phyloP scores from a whole-genome alignment of 192 early-diverging fungal species.

The Ramicandelaber brevisporus region DNA sequence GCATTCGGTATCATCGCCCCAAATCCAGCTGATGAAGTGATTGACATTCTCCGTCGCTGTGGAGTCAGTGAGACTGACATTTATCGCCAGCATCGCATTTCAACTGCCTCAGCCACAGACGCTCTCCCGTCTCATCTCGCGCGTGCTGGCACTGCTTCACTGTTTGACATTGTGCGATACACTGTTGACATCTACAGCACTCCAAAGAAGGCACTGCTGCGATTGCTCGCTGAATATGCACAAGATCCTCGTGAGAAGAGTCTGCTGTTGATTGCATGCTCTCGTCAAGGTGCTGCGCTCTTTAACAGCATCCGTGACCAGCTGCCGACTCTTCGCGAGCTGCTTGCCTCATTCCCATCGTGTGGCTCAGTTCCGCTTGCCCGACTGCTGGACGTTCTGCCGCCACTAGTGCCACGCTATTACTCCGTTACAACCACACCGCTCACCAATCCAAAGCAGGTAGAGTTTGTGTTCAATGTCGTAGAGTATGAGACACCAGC shows the following conservation, averaged over 20 bases:
- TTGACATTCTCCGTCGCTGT: not conserved
- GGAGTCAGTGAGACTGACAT: too few relatives aligned
- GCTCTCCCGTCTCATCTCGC: constrained; percentile 25
- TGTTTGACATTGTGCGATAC: constrained; percentile 42
- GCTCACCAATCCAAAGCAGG: constrained; percentile 11
- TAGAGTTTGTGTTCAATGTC: constrained; percentile 73
- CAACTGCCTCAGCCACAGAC: too few relatives aligned
- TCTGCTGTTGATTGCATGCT: constrained; percentile 50
- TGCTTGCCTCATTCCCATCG: constrained; percentile 56
- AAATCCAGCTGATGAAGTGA: constrained; percentile 12
- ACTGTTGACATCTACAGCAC: constrained; percentile 42
- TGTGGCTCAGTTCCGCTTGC: constrained; percentile 29
- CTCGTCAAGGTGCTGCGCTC: constrained; percentile 35
- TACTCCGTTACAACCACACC: constrained; percentile 68
- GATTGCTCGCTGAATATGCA: constrained; percentile 59
- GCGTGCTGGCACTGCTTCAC: constrained; percentile 12
- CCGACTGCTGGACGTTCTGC: constrained; percentile 50
- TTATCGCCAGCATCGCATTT: too few relatives aligned
- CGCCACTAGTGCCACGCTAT: constrained; percentile 57
- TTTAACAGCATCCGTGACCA: constrained; percentile 44
- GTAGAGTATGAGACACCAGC: constrained; percentile 31
- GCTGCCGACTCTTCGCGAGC: constrained; percentile 47
- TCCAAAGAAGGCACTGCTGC: constrained; percentile 58
- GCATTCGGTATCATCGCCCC: constrained; percentile 72
- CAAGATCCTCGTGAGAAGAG: constrained; percentile 39